These are phyloP conservation scores for Clarireedia monteithiana DNA, from an alignment of 2,329 filamentous ascomycete species.

Conservation along the genomic window DNA sequence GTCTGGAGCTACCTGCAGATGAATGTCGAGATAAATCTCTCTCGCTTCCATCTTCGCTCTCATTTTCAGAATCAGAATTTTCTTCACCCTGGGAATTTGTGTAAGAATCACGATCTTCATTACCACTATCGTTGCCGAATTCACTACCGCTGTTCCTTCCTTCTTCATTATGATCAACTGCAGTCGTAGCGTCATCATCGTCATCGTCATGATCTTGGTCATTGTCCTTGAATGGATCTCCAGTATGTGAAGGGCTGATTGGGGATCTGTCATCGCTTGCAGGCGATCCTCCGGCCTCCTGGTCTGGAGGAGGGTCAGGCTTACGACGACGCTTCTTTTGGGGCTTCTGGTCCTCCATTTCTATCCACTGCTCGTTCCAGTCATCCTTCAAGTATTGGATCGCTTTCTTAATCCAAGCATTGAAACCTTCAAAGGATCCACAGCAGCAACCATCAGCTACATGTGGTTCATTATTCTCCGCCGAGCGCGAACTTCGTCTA, in stretches of 20 bases:
- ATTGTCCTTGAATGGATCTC: background rate
- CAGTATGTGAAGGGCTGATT: background rate
- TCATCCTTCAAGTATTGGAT: background rate
- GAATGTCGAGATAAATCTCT: background rate
- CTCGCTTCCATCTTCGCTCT: background rate
- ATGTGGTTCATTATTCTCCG: background rate
- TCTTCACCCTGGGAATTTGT: too few species aligned
- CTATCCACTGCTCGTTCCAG: conserved; percentile 3
- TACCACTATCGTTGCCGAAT: background rate
- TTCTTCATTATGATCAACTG: background rate
- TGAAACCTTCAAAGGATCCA: background rate
- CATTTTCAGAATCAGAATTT: background rate
- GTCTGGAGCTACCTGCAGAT: background rate
- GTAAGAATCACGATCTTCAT: background rate
- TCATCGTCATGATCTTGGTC: background rate
- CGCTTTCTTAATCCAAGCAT: background rate
- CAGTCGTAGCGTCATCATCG: background rate
- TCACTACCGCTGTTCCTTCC: background rate
- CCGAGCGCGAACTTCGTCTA: background rate
- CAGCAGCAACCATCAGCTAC: background rate
- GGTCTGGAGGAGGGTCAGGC: background rate
- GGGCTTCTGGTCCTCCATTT: background rate
- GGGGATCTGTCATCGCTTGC: background rate
- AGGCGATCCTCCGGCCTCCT: background rate
- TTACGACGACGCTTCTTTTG: background rate